Base-by-base conservation (phyloP, 108 stramenopile species). In the Nannochloropsis gaditana region DNA sequence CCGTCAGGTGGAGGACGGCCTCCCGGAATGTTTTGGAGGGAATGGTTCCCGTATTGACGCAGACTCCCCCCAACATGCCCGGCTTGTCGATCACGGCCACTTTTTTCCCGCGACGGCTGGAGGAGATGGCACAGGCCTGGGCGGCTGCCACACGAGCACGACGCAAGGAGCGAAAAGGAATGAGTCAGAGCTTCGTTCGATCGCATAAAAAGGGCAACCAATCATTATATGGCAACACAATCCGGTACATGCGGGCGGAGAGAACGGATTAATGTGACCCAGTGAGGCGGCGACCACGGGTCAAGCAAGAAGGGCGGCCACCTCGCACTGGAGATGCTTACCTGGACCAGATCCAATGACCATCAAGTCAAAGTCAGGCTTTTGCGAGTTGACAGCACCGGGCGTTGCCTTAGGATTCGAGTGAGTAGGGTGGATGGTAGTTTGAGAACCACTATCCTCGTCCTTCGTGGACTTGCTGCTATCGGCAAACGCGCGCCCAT, bases 1-100 rank as follows among this genome's bases (percentile, higher is more conserved):
- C 88, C 42, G 88, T 89, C 19, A 89, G 80, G 79, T 89, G 88
- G 10, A 89, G 88, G 44, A 89, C 85, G 21, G 88, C 88, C 80
- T 89, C 88, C 50, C 88, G 80, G 21, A 89, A 89, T 10, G 88
- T 89, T 42, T 89, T 89, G 73, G 44, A 45, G 6, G 88, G 88
- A 10, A 89, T 85, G 3, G 88, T 89, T 11, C 88, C 88, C 21
- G 88, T 89, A 45, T 89, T 84, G 8, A 89, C 88, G 82, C 88
- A 89, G 2, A 89, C 88, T 2, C 88, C 88, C 2, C 88, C 88
- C 1, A 85, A 42, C 88, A 85, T 82, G 19, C 43, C 42, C 44
- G 41, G 42, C 85, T 89, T 89, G 85, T 89, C 88, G 42, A 89
- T 44, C 44, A 89, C 59, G 45, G 84, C 85, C 15, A 89, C 88